Percentiles rank a stretch among this genome's conserved stretches.
Conservation (phyloP, 805 yeast species). For the Tetrapisispora phaffii region DNA sequence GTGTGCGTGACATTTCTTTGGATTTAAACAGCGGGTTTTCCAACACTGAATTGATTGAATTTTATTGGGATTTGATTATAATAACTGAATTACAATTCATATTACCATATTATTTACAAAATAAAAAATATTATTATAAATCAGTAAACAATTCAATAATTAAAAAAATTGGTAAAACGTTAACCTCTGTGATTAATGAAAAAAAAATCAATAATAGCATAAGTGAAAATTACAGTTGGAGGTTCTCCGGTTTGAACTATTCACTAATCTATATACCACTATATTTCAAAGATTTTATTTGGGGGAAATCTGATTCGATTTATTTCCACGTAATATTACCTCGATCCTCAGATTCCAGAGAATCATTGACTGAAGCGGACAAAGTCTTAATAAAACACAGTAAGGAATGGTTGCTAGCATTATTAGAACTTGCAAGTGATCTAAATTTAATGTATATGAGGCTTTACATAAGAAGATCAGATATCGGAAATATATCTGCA, state of each 20-base stretch:
- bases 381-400: constrained; percentile 3
- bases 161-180: constrained; percentile 8
- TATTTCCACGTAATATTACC: constrained; percentile 19
- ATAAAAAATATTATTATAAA: constrained; percentile 2
- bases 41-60: constrained; percentile 12
- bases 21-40: not conserved
- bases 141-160: constrained; percentile 9
- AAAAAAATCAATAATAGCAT: not conserved
- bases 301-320: constrained; percentile 15
- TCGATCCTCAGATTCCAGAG: not conserved
- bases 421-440: constrained; percentile 20
- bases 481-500: constrained; percentile 11
- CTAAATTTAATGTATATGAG: constrained; percentile 12
- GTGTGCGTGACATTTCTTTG: constrained; percentile 26
- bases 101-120: constrained; percentile 1
- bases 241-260: constrained; percentile 19
- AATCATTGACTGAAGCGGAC: not conserved
- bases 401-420: constrained; percentile 21
- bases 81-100: constrained; percentile 23
- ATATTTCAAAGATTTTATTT: constrained; percentile 17
- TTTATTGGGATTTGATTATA: constrained; percentile 27
- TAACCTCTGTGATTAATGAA: constrained; percentile 3
- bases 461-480: constrained; percentile 16
- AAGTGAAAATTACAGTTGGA: constrained; percentile 10
- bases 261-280: constrained; percentile 18